phyloP scores from a whole-genome alignment of 768 basidiomycete species.

The Exidia glandulosa region DNA sequence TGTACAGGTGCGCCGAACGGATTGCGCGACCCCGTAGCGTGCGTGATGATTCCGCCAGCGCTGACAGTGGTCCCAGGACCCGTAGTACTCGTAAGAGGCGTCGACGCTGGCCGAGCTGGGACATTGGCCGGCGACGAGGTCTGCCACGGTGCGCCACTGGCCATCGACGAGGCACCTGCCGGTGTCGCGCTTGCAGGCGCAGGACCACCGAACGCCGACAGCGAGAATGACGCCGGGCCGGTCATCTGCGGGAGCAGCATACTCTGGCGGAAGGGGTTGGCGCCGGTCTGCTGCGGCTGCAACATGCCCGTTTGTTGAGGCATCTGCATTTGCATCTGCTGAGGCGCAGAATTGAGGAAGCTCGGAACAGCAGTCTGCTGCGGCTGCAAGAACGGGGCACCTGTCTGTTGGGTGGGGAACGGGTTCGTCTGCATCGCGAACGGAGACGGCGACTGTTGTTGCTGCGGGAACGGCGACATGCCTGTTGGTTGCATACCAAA shows the following conservation, averaged over 20 bases:
- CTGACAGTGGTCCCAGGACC: slow-evolving; percentile 25
- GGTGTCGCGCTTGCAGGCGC: slow-evolving; percentile 2
- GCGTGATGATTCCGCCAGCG: slow-evolving; percentile 56
- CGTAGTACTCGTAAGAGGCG: slow-evolving; percentile 53
- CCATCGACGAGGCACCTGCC: slow-evolving; percentile 10
- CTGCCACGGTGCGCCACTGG: slow-evolving; percentile 12
- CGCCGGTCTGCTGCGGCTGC: slow-evolving; percentile 27
- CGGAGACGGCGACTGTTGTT: neutral
- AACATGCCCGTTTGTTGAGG: slow-evolving; percentile 19
- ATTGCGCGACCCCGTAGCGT: slow-evolving; percentile 90
- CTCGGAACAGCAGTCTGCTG: slow-evolving; percentile 50
- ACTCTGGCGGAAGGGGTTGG: slow-evolving; percentile 79
- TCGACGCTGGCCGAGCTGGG: slow-evolving; percentile 58
- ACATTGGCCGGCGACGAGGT: slow-evolving; percentile 15
- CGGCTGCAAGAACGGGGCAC: slow-evolving; percentile 16
- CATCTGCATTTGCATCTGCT: slow-evolving; percentile 21
- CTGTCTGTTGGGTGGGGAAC: too few species aligned
- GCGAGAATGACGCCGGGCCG: slow-evolving; percentile 38
- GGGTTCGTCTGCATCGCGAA: neutral
- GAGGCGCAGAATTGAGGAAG: too few species aligned
- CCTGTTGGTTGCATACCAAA: slow-evolving; percentile 31
- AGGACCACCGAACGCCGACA: slow-evolving; percentile 11
- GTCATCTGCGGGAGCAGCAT: slow-evolving; percentile 57
- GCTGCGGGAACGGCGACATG: slow-evolving; percentile 7
- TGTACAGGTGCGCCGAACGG: slow-evolving; percentile 76